Evolutionary conservation across 176 grass and related monocot species (phyloP).

Genomic region (Pharus latifolius): DNA sequence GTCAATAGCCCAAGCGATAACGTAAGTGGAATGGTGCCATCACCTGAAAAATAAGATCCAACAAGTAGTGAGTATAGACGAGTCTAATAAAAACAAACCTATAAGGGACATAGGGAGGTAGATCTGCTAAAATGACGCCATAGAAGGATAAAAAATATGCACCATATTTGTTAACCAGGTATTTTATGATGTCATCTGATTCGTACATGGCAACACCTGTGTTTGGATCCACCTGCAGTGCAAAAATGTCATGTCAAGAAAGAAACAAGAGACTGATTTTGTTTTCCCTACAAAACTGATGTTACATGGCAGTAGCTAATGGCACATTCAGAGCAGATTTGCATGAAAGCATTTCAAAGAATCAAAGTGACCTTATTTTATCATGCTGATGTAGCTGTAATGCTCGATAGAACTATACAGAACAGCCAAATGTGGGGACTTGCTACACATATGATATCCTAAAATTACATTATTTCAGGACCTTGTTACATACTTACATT

Average conservation of each 20-base stretch:
- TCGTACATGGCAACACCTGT: slow-evolving; percentile 90
- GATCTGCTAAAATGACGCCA: not conserved
- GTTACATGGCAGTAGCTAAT: not conserved
- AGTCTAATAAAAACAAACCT: slow-evolving; percentile 3
- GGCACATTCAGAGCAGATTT: no score
- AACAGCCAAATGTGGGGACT: no score
- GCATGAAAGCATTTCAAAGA: no score
- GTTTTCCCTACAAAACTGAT: not conserved
- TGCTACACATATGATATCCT: no score
- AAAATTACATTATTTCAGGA: no score
- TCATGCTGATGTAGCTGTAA: no score
- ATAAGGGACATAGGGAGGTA: not conserved
- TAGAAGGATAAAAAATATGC: slow-evolving; percentile 8
- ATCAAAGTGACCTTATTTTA: no score
- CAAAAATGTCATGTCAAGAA: not conserved
- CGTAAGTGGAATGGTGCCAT: slow-evolving; percentile 82
- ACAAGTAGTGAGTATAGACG: not conserved
- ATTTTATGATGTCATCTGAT: slow-evolving; percentile 95
- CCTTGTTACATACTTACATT: no score
- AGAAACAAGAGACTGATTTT: not conserved
- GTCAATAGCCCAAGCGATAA: slow-evolving; percentile 77
- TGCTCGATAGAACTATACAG: no score
- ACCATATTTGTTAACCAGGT: slow-evolving; percentile 81
- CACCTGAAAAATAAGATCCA: slow-evolving; percentile 46
- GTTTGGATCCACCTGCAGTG: slow-evolving; percentile 87